Percentiles rank a stretch among this genome's conserved stretches.
Conservation (phyloP, 108 stramenopile species). For the Craspedostauros australis region DNA sequence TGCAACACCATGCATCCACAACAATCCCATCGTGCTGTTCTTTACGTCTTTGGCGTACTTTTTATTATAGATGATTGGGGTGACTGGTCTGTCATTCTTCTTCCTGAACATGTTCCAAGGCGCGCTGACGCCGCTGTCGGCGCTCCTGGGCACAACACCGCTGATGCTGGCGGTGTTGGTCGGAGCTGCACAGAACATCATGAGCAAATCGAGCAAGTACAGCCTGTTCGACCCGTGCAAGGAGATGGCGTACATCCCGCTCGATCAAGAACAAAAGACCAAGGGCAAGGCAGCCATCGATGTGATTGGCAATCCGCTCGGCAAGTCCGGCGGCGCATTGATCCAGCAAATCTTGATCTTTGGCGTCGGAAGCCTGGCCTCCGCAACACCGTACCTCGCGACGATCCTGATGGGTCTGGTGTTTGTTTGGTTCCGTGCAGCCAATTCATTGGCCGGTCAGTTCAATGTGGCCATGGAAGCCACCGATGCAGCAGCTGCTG, state of each 20-base stretch:
- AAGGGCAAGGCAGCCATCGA: slow-evolving; percentile 99
- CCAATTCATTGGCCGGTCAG: slow-evolving; percentile 66
- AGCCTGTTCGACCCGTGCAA: slow-evolving; percentile 97
- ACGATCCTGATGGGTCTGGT: slow-evolving; percentile 65
- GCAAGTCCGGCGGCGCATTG: slow-evolving; percentile 94
- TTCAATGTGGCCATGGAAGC: slow-evolving; percentile 79
- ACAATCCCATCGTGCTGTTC: too few relatives aligned
- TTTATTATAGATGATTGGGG: slow-evolving; percentile 68
- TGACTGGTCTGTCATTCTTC: slow-evolving; percentile 91
- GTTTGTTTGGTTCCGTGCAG: slow-evolving; percentile 72
- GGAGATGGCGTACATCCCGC: slow-evolving; percentile 99
- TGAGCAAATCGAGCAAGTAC: slow-evolving; percentile 93
- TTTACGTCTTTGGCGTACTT: too few relatives aligned
- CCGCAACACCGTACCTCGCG: slow-evolving; percentile 83
- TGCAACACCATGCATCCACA: too few relatives aligned
- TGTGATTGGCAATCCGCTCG: slow-evolving; percentile 95
- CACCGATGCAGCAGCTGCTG: slow-evolving; percentile 20
- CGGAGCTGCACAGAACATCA: slow-evolving; percentile 95
- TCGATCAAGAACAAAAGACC: slow-evolving; percentile 95
- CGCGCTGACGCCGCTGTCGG: slow-evolving; percentile 68
- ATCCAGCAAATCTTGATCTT: slow-evolving; percentile 92
- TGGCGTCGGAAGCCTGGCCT: slow-evolving; percentile 83
- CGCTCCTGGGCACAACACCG: slow-evolving; percentile 83
- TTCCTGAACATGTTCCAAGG: slow-evolving; percentile 78
- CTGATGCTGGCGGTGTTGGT: slow-evolving; percentile 93